Percentiles rank a stretch among this genome's conserved stretches.
Evolutionary conservation across 441 rosid genomes (phyloP).

Genomic region (Gossypium trilobum): DNA sequence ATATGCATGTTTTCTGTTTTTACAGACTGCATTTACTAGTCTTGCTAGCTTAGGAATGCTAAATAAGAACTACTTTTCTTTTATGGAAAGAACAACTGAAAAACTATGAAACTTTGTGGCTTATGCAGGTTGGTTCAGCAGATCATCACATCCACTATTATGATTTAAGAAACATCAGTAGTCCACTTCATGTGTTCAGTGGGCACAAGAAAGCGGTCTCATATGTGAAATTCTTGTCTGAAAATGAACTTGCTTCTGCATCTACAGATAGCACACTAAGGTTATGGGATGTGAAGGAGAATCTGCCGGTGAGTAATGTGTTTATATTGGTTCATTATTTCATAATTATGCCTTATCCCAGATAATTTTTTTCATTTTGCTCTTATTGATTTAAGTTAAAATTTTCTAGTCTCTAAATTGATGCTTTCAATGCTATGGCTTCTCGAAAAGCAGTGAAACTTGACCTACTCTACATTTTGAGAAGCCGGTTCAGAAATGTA

Average conservation of each 20-base stretch:
- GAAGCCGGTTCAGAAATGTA: not conserved
- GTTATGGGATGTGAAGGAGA: conserved; percentile 90
- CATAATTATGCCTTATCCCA: conserved; percentile 5
- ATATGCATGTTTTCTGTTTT: not conserved
- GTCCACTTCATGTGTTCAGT: conserved; percentile 83
- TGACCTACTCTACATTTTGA: not conserved
- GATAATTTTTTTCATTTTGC: conserved; percentile 1
- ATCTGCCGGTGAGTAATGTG: conserved; percentile 56
- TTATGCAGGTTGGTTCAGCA: conserved; percentile 89
- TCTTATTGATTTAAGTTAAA: not conserved
- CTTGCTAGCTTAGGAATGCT: not conserved
- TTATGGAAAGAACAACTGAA: conserved; percentile 1
- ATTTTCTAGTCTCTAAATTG: not conserved
- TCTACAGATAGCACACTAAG: conserved; percentile 95
- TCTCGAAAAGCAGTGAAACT: not conserved
- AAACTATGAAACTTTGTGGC: conserved; percentile 13
- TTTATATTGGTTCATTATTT: conserved; percentile 1
- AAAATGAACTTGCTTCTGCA: conserved; percentile 92
- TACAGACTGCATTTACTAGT: not conserved
- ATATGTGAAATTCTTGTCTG: conserved; percentile 87
- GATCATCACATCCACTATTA: conserved; percentile 91
- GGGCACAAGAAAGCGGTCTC: conserved; percentile 96
- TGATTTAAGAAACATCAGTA: conserved; percentile 76
- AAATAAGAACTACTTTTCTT: not conserved
- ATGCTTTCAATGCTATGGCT: not conserved